Conservation (phyloP, 78 protist species). For the Dictyostelium intermedium region DNA sequence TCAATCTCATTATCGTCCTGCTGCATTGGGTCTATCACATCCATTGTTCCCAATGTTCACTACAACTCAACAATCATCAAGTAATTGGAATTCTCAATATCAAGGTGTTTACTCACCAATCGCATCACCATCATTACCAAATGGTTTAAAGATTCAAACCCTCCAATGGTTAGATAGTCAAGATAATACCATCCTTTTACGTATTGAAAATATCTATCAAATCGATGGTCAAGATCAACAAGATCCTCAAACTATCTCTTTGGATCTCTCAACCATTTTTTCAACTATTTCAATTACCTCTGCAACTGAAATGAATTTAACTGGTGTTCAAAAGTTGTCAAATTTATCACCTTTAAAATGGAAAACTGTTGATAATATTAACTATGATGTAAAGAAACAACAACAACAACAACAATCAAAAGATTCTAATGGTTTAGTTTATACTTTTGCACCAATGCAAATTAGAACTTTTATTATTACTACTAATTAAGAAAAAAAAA, state of each 20-base stretch:
- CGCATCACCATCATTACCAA: neutral
- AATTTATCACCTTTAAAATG: conserved; percentile 23
- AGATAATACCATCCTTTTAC: neutral
- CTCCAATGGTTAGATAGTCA: conserved; percentile 42
- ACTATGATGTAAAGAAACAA: neutral
- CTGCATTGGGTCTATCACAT: neutral
- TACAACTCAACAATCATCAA: neutral
- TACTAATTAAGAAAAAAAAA: neutral
- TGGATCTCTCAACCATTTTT: conserved; percentile 10
- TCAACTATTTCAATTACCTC: conserved; percentile 1
- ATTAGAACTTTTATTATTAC: conserved; percentile 72
- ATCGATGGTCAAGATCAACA: conserved; percentile 32
- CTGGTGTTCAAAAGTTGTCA: conserved; percentile 32
- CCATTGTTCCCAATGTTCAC: conserved; percentile 68
- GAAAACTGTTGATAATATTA: conserved; percentile 12
- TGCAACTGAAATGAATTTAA: conserved; percentile 67
- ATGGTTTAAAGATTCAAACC: conserved; percentile 29
- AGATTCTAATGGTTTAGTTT: neutral
- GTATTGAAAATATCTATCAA: conserved; percentile 60
- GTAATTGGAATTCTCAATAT: neutral
- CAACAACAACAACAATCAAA: neutral
- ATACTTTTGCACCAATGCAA: conserved; percentile 53
- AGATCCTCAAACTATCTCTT: neutral
- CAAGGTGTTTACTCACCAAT: conserved; percentile 33
- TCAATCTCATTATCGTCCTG: conserved; percentile 36